Evolutionary conservation across 2,329 filamentous ascomycete genomes (phyloP).

Genomic region (Cladosporium sp.): DNA sequence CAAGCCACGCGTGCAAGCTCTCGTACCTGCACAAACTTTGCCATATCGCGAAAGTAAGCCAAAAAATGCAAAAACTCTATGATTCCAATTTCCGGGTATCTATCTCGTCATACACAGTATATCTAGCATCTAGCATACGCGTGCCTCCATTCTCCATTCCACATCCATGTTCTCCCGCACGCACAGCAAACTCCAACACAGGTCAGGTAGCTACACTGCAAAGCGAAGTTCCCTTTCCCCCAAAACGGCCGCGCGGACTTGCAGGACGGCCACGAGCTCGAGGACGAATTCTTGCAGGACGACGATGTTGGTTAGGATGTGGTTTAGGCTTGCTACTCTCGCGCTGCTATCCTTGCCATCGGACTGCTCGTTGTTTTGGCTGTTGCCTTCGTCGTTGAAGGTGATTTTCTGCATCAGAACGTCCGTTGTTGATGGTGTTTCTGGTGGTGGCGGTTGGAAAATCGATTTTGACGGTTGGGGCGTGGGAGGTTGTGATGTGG

Average conservation of each 20-base stretch:
- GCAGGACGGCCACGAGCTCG: constrained; percentile 45
- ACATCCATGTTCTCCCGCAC: no score
- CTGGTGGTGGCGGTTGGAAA: constrained; percentile 32
- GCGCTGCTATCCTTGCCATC: constrained; percentile 12
- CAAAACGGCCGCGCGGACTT: constrained; percentile 45
- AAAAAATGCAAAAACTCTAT: no score
- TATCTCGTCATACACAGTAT: no score
- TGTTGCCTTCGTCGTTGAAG: constrained; percentile 21
- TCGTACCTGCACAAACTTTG: no score
- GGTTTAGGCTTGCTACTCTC: constrained; percentile 39
- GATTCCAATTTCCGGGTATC: no score
- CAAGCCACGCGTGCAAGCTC: no score
- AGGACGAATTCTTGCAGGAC: constrained; percentile 48
- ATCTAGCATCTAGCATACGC: no score
- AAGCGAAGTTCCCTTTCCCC: constrained; percentile 36
- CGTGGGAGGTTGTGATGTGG: neutral
- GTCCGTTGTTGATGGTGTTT: constrained; percentile 31
- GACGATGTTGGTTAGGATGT: constrained; percentile 48
- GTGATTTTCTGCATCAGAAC: constrained; percentile 29
- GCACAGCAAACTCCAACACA: no score
- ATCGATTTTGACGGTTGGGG: constrained; percentile 14
- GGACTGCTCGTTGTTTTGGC: constrained; percentile 20
- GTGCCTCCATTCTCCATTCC: no score
- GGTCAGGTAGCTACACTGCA: no score
- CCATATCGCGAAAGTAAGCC: no score